These are phyloP conservation scores for Inonotus obliquus DNA, from an alignment of 1,284 basidiomycete genomes.

Conservation along the genomic window DNA sequence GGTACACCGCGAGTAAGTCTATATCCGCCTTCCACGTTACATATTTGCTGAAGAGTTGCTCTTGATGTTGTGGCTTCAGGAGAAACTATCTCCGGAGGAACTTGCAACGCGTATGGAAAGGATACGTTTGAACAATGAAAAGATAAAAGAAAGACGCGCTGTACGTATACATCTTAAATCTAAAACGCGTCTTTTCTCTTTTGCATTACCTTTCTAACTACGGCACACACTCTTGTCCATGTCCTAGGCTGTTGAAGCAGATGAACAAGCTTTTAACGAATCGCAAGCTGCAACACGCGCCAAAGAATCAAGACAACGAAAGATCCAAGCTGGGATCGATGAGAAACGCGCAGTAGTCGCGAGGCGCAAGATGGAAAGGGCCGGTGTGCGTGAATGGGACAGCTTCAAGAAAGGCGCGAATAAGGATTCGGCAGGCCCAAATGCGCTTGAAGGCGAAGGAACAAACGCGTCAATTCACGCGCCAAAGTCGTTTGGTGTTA, in stretches of 20 bases:
- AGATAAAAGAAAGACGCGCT: conserved; percentile 70
- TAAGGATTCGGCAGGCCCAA: no score
- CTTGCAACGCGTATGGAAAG: conserved; percentile 67
- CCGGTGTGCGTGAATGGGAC: conserved; percentile 76
- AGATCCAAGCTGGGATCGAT: conserved; percentile 62
- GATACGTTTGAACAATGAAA: conserved; percentile 74
- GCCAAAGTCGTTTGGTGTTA: conserved; percentile 17
- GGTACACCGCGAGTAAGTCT: conserved; percentile 60
- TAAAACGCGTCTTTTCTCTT: neutral
- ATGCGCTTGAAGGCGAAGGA: conserved; percentile 19
- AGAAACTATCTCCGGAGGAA: conserved; percentile 69
- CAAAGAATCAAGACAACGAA: conserved; percentile 50
- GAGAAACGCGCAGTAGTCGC: conserved; percentile 71
- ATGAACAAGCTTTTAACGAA: conserved; percentile 71
- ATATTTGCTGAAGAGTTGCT: neutral
- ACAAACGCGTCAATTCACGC: conserved; percentile 12
- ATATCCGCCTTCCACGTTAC: neutral
- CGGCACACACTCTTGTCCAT: neutral
- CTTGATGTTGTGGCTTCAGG: conserved; percentile 38
- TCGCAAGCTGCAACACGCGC: conserved; percentile 55
- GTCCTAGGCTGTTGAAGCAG: conserved; percentile 74
- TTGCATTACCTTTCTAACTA: neutral
- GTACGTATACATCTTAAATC: conserved; percentile 37
- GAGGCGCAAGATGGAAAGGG: conserved; percentile 72
- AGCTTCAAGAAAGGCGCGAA: conserved; percentile 54